Percentiles rank a stretch among this genome's conserved stretches.
Evolutionary conservation across 305 asterid species (phyloP).

Genomic region (Solanum hybrid): DNA sequence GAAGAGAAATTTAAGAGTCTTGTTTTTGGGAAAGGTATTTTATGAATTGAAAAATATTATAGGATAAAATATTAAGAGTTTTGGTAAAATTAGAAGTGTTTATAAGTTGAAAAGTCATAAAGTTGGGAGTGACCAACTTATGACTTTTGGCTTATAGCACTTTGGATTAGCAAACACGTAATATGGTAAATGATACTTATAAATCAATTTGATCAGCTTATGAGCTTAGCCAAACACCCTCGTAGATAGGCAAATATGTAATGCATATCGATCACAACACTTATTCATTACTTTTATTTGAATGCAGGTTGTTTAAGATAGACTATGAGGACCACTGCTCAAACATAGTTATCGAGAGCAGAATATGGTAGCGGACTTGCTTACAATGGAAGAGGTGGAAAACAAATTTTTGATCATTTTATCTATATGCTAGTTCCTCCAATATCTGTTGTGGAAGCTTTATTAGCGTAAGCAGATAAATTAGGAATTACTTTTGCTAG

Average conservation of each 20-base stretch:
- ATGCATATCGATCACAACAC: not conserved
- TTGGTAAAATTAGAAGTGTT: not conserved
- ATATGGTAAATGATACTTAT: not conserved
- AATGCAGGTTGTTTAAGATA: not conserved
- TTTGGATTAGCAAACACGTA: not conserved
- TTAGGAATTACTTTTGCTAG: not conserved
- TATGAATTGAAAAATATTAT: not conserved
- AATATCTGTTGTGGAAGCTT: not conserved
- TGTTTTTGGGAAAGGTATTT: not conserved
- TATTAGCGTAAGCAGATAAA: not conserved
- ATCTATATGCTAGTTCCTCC: not conserved
- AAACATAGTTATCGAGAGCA: not conserved
- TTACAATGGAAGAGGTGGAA: not conserved
- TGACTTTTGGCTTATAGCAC: not conserved
- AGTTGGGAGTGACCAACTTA: not conserved
- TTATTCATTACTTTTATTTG: not conserved
- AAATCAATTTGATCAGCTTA: not conserved
- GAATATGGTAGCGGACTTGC: not conserved
- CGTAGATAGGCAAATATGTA: not conserved
- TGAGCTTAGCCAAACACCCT: fast-evolving
- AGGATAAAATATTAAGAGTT: not conserved
- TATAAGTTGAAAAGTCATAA: not conserved
- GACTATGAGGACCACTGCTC: not conserved
- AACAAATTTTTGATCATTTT: not conserved
- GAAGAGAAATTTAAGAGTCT: not conserved